A percentile compares a stretch with the other conserved stretches of the same genome.
Conservation (phyloP, 2,329 filamentous ascomycete genomes). For the Pezicula carpinea region DNA sequence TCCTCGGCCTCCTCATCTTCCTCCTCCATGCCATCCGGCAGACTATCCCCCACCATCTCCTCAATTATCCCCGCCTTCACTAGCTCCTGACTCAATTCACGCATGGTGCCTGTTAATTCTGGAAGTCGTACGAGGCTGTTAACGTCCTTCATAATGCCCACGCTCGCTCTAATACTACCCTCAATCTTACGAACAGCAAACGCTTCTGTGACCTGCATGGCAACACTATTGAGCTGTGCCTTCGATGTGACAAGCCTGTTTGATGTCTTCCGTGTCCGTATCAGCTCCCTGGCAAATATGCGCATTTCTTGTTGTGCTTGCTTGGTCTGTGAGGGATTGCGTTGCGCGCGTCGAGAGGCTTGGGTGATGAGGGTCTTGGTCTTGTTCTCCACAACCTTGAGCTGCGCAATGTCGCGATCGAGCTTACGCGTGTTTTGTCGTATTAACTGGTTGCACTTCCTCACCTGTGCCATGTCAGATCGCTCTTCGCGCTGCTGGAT, state of each 20-base stretch:
- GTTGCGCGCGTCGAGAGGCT: slow-evolving; percentile 75
- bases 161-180: slow-evolving; percentile 79
- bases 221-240: slow-evolving; percentile 85
- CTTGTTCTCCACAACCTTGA: slow-evolving; percentile 76
- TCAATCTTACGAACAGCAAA: slow-evolving; percentile 96
- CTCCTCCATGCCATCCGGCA: slow-evolving; percentile 72
- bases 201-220: slow-evolving; percentile 97
- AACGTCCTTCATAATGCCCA: slow-evolving; percentile 95
- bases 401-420: slow-evolving; percentile 81
- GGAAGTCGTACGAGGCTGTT: slow-evolving; percentile 81
- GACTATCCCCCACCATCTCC: slow-evolving; percentile 86
- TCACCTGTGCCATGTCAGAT: slow-evolving; percentile 54
- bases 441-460: slow-evolving; percentile 91
- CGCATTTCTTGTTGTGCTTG: slow-evolving; percentile 81
- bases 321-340: slow-evolving; percentile 71
- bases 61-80: slow-evolving; percentile 96
- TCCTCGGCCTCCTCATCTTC: slow-evolving; percentile 71
- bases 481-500: slow-evolving; percentile 1
- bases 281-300: slow-evolving; percentile 81
- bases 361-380: slow-evolving; percentile 80
- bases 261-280: slow-evolving; percentile 73
- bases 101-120: slow-evolving; percentile 84
- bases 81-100: slow-evolving; percentile 78
- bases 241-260: slow-evolving; percentile 77
- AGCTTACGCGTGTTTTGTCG: slow-evolving; percentile 88